Evolutionary conservation across 1,139 yeast genomes (phyloP).

Genomic region (Pneumocystis sp.): DNA sequence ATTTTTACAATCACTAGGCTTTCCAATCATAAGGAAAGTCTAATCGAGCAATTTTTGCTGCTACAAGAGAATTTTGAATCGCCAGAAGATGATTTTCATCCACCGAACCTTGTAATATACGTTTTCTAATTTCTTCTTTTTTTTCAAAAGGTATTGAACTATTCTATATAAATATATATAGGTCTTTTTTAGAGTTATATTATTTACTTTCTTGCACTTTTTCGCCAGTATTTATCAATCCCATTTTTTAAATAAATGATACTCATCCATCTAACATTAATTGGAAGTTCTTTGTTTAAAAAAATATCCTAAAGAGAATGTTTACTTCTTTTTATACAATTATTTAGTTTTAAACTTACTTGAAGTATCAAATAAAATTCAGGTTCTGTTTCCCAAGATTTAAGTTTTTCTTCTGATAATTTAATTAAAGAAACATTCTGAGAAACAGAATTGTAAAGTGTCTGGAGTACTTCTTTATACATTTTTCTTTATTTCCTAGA

Average conservation of each 20-base stretch:
- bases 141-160: constrained; percentile 51
- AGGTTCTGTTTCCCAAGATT: background rate
- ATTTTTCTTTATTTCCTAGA: background rate
- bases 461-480: background rate
- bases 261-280: constrained; percentile 72
- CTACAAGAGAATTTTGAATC: constrained; percentile 71
- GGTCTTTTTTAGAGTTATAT: background rate
- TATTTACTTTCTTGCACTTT: constrained; percentile 33
- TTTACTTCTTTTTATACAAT: background rate
- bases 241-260: constrained; percentile 81
- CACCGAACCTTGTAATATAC: constrained; percentile 43
- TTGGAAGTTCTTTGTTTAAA: constrained; percentile 39
- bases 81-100: constrained; percentile 57
- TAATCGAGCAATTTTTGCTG: constrained; percentile 59
- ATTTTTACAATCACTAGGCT: background rate
- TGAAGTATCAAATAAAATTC: background rate
- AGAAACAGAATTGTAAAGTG: background rate
- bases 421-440: background rate
- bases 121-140: constrained; percentile 43
- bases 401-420: background rate
- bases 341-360: background rate
- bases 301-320: constrained; percentile 36
- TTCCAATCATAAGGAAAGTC: constrained; percentile 81
- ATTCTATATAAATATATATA: constrained; percentile 7
- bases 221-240: constrained; percentile 68